These are phyloP conservation scores for Nicotiana knightiana DNA, from an alignment of 257 asterid species.

Conservation along the genomic window DNA sequence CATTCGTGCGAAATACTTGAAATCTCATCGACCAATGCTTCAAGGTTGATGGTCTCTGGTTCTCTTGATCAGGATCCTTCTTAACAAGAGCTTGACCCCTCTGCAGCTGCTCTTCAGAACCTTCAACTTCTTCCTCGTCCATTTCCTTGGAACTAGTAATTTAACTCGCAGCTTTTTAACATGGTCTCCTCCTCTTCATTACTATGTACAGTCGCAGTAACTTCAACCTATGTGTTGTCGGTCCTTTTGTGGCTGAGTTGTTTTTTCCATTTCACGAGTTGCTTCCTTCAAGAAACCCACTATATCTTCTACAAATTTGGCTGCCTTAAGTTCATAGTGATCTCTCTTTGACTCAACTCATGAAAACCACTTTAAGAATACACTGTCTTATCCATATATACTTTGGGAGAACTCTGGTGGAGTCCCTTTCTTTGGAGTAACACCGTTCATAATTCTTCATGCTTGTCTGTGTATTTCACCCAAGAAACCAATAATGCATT, in stretches of 20 bases:
- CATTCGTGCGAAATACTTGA: conserved; percentile 15
- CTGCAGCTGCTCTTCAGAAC: conserved; percentile 11
- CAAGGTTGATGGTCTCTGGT: conserved; percentile 10
- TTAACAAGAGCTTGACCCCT: background rate
- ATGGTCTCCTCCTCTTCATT: conserved; percentile 15
- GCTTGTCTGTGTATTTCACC: background rate
- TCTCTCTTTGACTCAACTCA: conserved; percentile 15
- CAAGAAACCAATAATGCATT: too few relatives aligned
- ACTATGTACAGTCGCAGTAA: conserved; percentile 10
- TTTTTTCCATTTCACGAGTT: background rate
- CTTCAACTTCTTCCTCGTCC: conserved; percentile 12
- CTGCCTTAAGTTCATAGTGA: conserved; percentile 17
- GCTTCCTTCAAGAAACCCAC: background rate
- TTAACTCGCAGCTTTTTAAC: conserved; percentile 12
- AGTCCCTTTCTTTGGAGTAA: conserved; percentile 18
- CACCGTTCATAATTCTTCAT: conserved; percentile 29
- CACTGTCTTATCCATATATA: background rate
- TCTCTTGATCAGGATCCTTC: background rate
- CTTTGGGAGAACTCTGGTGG: conserved; percentile 20
- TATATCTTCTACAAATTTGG: conserved; percentile 13
- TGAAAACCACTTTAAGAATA: conserved; percentile 14
- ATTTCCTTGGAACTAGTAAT: conserved; percentile 10
- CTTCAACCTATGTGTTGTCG: conserved; percentile 3
- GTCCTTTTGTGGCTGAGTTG: conserved; percentile 5
- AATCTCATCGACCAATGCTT: conserved; percentile 9